Conservation (phyloP, 1,284 basidiomycete species). For the Gomphus bonarii region DNA sequence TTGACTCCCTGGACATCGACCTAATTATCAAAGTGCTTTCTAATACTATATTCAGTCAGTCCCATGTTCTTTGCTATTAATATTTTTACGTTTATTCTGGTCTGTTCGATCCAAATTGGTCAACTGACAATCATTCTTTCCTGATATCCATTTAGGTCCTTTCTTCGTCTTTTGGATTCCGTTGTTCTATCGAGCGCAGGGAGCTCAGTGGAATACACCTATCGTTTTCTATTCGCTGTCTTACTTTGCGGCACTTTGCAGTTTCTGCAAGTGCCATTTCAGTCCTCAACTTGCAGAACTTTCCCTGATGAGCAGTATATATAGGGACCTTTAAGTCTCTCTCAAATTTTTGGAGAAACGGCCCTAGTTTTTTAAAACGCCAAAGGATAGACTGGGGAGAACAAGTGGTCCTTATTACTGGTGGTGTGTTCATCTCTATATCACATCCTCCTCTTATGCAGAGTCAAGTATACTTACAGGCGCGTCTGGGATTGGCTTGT, state of each 20-base stretch:
- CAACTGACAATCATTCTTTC: neutral
- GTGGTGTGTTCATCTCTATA: slow-evolving; percentile 42
- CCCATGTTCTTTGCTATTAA: neutral
- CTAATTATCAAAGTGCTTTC: slow-evolving; percentile 64
- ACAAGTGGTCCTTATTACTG: slow-evolving; percentile 83
- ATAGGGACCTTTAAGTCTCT: slow-evolving; percentile 61
- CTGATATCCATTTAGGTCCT: slow-evolving; percentile 41
- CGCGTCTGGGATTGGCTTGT: slow-evolving; percentile 79
- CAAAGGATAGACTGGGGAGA: slow-evolving; percentile 67
- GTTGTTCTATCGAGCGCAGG: slow-evolving; percentile 65
- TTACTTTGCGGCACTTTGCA: slow-evolving; percentile 47
- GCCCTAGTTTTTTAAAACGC: slow-evolving; percentile 50
- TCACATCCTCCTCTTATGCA: neutral
- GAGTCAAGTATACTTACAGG: slow-evolving; percentile 34
- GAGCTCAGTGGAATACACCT: slow-evolving; percentile 38
- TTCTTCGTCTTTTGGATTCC: slow-evolving; percentile 75
- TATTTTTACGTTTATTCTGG: neutral
- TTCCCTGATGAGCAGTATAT: neutral
- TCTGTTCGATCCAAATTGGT: neutral
- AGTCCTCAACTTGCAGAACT: neutral
- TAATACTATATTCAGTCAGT: slow-evolving; percentile 69
- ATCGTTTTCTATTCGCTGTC: slow-evolving; percentile 37
- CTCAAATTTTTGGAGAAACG: slow-evolving; percentile 65
- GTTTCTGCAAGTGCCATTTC: slow-evolving; percentile 48
- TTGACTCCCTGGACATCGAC: slow-evolving; percentile 44